Base-by-base conservation (phyloP, 768 basidiomycete genomes). In the Tubosaeta sp. region DNA sequence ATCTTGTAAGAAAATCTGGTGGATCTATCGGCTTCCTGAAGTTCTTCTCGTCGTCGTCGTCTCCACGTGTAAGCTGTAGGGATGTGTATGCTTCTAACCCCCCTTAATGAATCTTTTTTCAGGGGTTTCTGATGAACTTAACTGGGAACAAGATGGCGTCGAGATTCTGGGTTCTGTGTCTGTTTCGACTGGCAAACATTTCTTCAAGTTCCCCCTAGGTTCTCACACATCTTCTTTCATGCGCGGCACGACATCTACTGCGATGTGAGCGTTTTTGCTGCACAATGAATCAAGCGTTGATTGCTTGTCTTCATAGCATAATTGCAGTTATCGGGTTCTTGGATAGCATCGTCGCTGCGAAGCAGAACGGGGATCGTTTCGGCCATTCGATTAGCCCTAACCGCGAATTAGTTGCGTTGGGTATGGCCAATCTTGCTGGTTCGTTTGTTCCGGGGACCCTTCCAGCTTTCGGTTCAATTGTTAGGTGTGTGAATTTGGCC, bases 301-400 rank as follows among this genome's bases (percentile, higher is more conserved):
- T 13, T 24, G 24, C 34, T 47, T n/a, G 0, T 10, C 18, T 35
- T 38, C 18, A 29, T 57, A 90, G 87, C 29, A 65, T 93, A 46
- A 86, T 90, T 44, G 81, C 88, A 0, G 77, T 95, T 36, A 79
- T 92, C 19, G 96, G 96, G 1, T 96, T 94, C 66, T 73, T 99
- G 53, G 95, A 99, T 66, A 91, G 88, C 53, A 93, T 96, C 54
- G 92, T 94, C 3, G 90, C 94, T 0, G 95, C 95, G 3, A 96
- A 98, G 62, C 94, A 97, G 66, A 94, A 89, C 53, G 83, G 83
- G 0, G 79, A 83, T 4, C 84, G 85, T 12, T 97, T 86, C 62
- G 88, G 90, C 3, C 86, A 97, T 65, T 80, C 88, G 0, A 88
- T 98, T 56, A 89, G 84, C 56, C 92, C 94, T 0, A 99, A 98